Evolutionary conservation across 768 basidiomycete genomes (phyloP), one percentile per base, ranked within the genome.

Genomic region (Naganishia onofrii): DNA sequence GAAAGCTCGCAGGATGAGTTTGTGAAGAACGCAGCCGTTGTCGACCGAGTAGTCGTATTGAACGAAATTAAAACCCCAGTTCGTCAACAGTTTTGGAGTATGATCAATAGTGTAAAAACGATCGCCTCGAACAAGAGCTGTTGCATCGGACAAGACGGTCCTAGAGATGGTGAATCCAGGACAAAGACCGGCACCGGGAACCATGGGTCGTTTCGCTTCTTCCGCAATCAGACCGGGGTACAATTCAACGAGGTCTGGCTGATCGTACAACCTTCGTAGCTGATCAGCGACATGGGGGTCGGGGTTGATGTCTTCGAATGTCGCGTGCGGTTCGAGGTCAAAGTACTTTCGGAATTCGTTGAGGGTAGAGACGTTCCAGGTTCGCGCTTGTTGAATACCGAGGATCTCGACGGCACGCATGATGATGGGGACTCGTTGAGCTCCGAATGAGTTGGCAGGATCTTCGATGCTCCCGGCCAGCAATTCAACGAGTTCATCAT

Each of bases 1-100:
- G 48, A 51, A 51, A 51, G 48, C 48, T n/a, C 48, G 48, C 3
- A 51, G 48, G 48, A 51, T 51, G n/a, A 51, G 48, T 51, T 51
- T 51, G 23, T 51, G 23, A 23, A 51, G 48, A 13, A 51, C 48
- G 48, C 48, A 51, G 13, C 48, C 48, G 48, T 51, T 51, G 21
- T 51, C 48, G 12, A 51, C 48, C 48, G 48, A 51, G 48, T 51
- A 51, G 23, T 51, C 48, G 23, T 51, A 51, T 3, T 3, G 7
- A 26, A 51, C 48, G n/a, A 51, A n/a, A n/a, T 51, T 51, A n/a
- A 4, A 51, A 3, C 48, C 48, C n/a, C 21, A 51, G 12, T 51
- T 51, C 7, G 48, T 51, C n/a, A 51, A 26, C 4, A 17, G 19
- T 8, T n/a, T 23, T 23, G 23, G 48, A 3, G 23, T 51, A 13